Conservation (phyloP, 257 asterid genomes). For the Coffea eugenioides region DNA sequence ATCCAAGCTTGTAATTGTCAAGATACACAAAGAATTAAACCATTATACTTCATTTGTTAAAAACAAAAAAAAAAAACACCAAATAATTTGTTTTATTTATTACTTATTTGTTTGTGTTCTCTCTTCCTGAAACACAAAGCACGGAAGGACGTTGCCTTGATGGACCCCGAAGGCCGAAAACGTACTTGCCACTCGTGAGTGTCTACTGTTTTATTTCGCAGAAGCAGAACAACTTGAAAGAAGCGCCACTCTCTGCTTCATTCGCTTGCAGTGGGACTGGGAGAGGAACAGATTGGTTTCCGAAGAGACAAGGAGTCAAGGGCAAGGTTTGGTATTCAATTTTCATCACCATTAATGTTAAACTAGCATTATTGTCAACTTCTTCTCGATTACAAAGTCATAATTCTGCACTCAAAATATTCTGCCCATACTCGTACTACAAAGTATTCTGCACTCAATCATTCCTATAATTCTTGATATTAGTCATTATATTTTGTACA, state of each 20-base stretch:
- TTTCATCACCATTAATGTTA: background rate
- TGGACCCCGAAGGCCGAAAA: background rate
- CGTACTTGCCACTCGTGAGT: background rate
- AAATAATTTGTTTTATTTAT: too few relatives aligned
- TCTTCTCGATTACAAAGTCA: background rate
- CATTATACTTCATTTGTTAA: too few relatives aligned
- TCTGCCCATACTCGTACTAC: too few relatives aligned
- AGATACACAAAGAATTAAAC: too few relatives aligned
- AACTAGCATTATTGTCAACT: too few relatives aligned
- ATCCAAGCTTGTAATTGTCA: too few relatives aligned
- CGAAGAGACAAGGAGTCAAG: too few relatives aligned
- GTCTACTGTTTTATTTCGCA: background rate
- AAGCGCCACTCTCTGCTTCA: background rate
- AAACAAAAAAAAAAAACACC: too few relatives aligned
- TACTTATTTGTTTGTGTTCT: too few relatives aligned
- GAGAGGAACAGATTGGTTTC: background rate
- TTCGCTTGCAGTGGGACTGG: background rate
- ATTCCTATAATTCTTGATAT: background rate
- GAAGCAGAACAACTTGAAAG: background rate
- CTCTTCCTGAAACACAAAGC: too few relatives aligned
- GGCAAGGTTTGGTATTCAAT: background rate
- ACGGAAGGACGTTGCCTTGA: background rate
- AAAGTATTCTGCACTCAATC: background rate
- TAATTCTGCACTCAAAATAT: background rate
- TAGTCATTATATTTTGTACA: too few relatives aligned